Evolutionary conservation across 805 yeast genomes (phyloP), one percentile per base, ranked within the genome.

Genomic region (Pichia kluyveri): DNA sequence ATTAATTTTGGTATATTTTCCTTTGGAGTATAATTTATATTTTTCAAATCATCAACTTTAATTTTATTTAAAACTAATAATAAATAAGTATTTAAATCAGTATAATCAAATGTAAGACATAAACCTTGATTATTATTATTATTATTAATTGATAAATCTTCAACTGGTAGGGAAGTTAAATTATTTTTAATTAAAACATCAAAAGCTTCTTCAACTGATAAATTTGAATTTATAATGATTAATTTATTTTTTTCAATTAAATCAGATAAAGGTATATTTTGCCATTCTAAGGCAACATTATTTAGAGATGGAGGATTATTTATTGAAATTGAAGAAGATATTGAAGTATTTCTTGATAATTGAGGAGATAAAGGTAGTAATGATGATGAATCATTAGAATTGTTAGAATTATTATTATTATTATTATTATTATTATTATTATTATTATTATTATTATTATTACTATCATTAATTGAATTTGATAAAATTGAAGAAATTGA

Each of bases 191-290:
- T 74, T 59, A 91, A 72, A 5, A 83, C 80, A 58, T 89, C 88
- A 68, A 86, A 93, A 2, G 98, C 96, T 48, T 80, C 75, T 63
- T 91, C 96, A 23, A 91, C 95, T 4, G 96, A 79, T 36, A 79
- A 70, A 7, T 77, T 67, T 3, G 82, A 79, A 52, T 77, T 76
- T 53, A 89, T 81, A 40, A 80, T 73, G 43, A 90, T 77, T 56
- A 93, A 73, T 62, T 86, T 83, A 54, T 84, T 89, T 41, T 76
- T 72, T 65, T 87, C 95, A 39, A 89, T 82, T 56, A 93, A 72
- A 55, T 86, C 93, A 14, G 75, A 65, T 52, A 93, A 70, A 39
- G 75, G 77, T 23, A 86, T 77, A 52, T 82, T 84, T 58, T 78
- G 78, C 95, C 96, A 87, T 55, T 84, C 87, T 36, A 58, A 54